Base-by-base conservation (phyloP, 176 grass and related monocot genomes). In the Poa pratensis region DNA sequence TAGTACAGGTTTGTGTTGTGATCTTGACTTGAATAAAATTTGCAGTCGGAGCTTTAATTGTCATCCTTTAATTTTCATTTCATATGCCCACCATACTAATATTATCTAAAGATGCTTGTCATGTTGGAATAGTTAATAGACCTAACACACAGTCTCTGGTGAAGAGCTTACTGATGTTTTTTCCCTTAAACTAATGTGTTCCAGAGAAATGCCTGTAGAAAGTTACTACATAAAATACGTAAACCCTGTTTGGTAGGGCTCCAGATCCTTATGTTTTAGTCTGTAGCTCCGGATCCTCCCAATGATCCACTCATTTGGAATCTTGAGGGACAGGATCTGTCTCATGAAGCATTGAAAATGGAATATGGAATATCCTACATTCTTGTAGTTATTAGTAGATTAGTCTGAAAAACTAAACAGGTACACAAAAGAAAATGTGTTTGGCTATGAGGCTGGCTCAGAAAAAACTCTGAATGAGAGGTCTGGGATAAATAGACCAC, bases 1-100 rank as follows among this genome's bases (percentile, higher is more conserved):
- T 97, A 72, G 85, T 89, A 22, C 90, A 97, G 95, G 95, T 97
- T 89, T 80, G 87, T 87, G 53, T 60, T 76, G 5, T 84, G 20
- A 28, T 76, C 20, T 75, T 48, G 27, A 28, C 60, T 30, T 19
- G 32, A 79, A 5, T 84, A 20, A 61, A 60, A 87, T 87, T 42
- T 20, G 9, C 11, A 53, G 19, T 49, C 1, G 2, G 15, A 75
- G n/a, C 9, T 43, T 5, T 48, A 58, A 42, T 14, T 64, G 59
- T 43, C 39, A 26, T 30, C 8, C 5, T 34, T 4, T 83, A 61
- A 5, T 57, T 71, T 75, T 55, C 16, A 73, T 42, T 28, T 66
- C 63, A 54, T 28, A 52, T 68, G 48, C 26, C 35, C 68, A 80
- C 12, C 0, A 65, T 87, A 45, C 70, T 60, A 76, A 40, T 60